Base-by-base conservation (phyloP, 768 basidiomycete species). In the Russula earlei region DNA sequence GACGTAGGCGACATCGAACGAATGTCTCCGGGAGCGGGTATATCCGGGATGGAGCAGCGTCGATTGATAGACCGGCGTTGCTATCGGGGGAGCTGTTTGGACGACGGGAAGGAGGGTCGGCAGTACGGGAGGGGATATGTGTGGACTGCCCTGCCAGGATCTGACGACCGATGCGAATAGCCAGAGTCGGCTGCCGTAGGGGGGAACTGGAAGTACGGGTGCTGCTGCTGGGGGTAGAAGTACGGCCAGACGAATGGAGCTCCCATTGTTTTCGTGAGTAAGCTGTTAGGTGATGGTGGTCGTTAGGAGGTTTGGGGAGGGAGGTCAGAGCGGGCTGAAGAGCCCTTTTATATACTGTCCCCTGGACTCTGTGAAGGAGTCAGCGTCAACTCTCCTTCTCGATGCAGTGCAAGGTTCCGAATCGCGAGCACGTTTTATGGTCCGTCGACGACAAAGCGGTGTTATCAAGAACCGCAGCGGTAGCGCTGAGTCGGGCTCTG, bases 131-230 rank as follows among this genome's bases (percentile, higher is more conserved):
- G 57, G 57, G 34, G 60, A 52, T 20, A 19, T 15, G 20, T 49
- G 37, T 5, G 56, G 58, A 43, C 52, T 58, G 22, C 52, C 57
- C 24, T 53, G 51, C 56, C 50, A 58, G 0, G 59, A 60, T 36
- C 56, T 6, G 58, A 57, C 5, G 37, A 15, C 0, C 59, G 46
- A 27, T 60, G 46, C 22, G 42, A n/a, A 53, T 14, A 59, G 24
- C 51, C 31, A 49, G 29, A 15, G n/a, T 24, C 17, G 12, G 11
- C 2, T 31, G 36, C 7, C 12, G 56, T 27, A 2, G 51, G 60
- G 44, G 51, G 55, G 43, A 24, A 60, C 27, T 58, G 57, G 31
- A 58, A 54, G 41, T 58, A 58, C 14, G 49, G 56, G 43, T 60
- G 51, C 29, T 31, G 29, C 19, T 52, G 55, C 42, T 49, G 57